Conservation (phyloP, 192 early-diverging fungal species). For the Gaertneriomyces semiglobifer region DNA sequence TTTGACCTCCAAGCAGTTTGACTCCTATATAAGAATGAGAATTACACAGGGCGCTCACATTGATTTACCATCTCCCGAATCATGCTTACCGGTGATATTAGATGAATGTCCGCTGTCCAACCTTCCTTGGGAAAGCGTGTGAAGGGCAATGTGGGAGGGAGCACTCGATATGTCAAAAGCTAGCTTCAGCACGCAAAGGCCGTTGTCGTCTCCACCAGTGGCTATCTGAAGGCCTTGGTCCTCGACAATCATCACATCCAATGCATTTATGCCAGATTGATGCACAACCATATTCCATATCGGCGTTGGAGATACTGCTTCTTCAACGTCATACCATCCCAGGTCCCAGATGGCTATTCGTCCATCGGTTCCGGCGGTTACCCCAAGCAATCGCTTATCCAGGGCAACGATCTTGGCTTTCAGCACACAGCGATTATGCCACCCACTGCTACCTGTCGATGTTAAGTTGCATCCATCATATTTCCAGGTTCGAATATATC, state of each 20-base stretch:
- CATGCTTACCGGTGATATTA: conserved; percentile 57
- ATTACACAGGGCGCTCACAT: background rate
- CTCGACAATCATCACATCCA: conserved; percentile 40
- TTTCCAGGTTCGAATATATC: conserved; percentile 57
- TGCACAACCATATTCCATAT: conserved; percentile 39
- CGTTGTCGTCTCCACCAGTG: conserved; percentile 80
- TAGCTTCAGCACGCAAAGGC: conserved; percentile 31
- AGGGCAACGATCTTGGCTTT: conserved; percentile 49
- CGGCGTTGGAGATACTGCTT: conserved; percentile 14
- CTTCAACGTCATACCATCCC: background rate
- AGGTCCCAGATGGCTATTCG: conserved; percentile 27
- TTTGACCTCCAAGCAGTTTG: background rate
- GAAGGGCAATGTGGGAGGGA: background rate
- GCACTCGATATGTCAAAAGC: conserved; percentile 19
- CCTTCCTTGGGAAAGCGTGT: conserved; percentile 10
- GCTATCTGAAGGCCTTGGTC: conserved; percentile 33
- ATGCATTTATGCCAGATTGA: conserved; percentile 75
- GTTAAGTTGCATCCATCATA: conserved; percentile 50
- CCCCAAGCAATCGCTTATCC: conserved; percentile 18
- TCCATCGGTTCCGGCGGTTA: conserved; percentile 37
- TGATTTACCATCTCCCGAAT: background rate
- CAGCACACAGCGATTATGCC: conserved; percentile 64
- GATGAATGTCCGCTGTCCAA: conserved; percentile 60
- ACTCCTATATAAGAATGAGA: conserved; percentile 8
- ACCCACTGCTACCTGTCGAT: conserved; percentile 46